Base-by-base conservation (phyloP, 495 filamentous ascomycete species). In the Aspergillus sparsus region DNA sequence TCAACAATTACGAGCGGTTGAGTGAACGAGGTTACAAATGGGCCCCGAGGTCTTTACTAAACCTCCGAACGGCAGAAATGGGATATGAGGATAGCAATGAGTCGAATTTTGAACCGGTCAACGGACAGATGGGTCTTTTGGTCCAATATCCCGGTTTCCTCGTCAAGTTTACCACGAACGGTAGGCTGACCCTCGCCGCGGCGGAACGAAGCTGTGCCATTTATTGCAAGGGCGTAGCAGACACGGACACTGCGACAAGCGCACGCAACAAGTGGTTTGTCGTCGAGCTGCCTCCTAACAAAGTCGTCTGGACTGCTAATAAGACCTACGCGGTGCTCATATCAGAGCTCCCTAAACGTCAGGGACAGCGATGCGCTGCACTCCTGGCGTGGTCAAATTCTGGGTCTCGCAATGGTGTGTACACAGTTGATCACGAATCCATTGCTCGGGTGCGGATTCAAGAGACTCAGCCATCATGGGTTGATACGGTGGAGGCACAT, bases 1-100 rank as follows among this genome's bases (percentile, higher is more conserved):
- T 58, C 56, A 58, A 58, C 56, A 58, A 58, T 31, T 58, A 58
- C 56, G 47, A 39, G 47, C 56, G 56, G 6, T 49, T 58, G 7
- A 36, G 52, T 1, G 12, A 52, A 33, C 37, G 7, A 16, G 56
- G 56, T 15, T 58, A 52, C 47, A 39, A n/a, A 27, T 58, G 56
- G 56, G 56, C 56, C 1, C 56, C 56, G 27, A 21, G 37, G 7
- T 58, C 56, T 18, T 32, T 58, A 15, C 32, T 58, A 35, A 58
- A 58, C 27, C 49, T 58, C 1, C 56, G 56, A 7, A 58, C 56
- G 21, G 47, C 56, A 36, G 11, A 35, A 7, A 41, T 58, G 21
- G 18, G 36, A n/a, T 44, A 21, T 16, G 2, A 6, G 12, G 55
- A 37, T 4, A 11, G n/a, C 5, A 7, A 9, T 4, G 18, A 13